Evolutionary conservation across 2,329 filamentous ascomycete genomes (phyloP).

Genomic region (Alternaria incomplexa): DNA sequence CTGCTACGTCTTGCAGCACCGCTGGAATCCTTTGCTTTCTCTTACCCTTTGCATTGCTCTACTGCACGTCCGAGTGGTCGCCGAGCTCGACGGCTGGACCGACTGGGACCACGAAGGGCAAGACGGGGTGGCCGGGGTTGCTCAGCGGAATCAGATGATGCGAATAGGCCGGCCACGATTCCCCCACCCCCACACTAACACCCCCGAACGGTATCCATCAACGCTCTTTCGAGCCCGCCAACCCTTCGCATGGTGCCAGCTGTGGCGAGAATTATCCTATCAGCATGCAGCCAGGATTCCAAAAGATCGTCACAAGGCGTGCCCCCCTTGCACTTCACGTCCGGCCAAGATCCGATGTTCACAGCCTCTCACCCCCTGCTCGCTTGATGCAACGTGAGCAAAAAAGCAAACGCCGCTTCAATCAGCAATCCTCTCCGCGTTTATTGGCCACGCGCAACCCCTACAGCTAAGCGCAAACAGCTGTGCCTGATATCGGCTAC

Average conservation of each 20-base stretch:
- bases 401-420: conserved; percentile 43
- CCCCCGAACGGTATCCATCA: conserved; percentile 40
- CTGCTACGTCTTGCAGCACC: conserved; percentile 45
- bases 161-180: conserved; percentile 27
- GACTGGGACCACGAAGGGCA: conserved; percentile 41
- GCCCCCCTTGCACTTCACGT: conserved; percentile 36
- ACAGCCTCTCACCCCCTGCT: conserved; percentile 31
- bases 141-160: conserved; percentile 47
- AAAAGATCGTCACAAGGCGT: conserved; percentile 48
- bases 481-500: conserved; percentile 45
- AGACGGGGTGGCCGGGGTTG: conserved; percentile 22
- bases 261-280: conserved; percentile 43
- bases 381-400: conserved; percentile 25
- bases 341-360: conserved; percentile 43
- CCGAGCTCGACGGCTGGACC: conserved; percentile 14
- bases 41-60: conserved; percentile 31
- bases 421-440: conserved; percentile 28
- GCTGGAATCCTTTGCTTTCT: conserved; percentile 19
- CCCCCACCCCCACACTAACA: conserved; percentile 49
- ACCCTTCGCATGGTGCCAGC: conserved; percentile 41
- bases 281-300: conserved; percentile 27
- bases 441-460: conserved; percentile 33
- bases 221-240: conserved; percentile 40
- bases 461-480: conserved; percentile 33
- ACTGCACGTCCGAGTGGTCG: conserved; percentile 22